phyloP scores from a whole-genome alignment of 352 stramenopile species.

The Phytophthora rubi region DNA sequence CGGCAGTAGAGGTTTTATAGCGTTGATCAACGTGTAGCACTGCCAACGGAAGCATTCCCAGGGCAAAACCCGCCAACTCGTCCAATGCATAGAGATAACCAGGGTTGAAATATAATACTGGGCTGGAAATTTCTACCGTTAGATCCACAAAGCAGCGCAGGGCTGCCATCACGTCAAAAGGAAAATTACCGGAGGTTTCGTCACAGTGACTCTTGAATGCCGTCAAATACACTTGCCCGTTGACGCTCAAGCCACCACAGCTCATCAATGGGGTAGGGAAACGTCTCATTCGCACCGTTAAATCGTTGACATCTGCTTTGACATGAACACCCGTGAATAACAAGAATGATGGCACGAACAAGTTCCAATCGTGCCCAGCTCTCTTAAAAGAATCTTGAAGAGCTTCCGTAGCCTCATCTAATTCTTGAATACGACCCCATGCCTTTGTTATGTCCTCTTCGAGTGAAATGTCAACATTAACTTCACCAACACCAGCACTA shows the following conservation, averaged over 20 bases:
- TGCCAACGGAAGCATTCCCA: constrained; percentile 45
- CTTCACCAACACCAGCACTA: constrained; percentile 33
- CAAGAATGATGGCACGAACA: constrained; percentile 38
- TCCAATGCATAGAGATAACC: constrained; percentile 60
- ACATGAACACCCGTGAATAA: constrained; percentile 43
- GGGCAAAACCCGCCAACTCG: constrained; percentile 47
- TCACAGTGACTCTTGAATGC: constrained; percentile 24
- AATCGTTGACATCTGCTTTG: constrained; percentile 36
- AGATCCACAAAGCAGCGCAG: constrained; percentile 57
- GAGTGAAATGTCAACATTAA: constrained; percentile 49
- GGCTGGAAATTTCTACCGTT: constrained; percentile 33
- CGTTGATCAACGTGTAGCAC: constrained; percentile 57
- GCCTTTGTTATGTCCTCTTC: constrained; percentile 39
- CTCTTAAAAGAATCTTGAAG: constrained; percentile 37
- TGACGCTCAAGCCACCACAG: constrained; percentile 40
- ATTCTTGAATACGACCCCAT: constrained; percentile 36
- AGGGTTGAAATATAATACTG: constrained; percentile 61
- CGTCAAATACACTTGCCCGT: constrained; percentile 46
- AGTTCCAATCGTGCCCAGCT: constrained; percentile 18
- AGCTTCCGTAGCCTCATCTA: constrained; percentile 56
- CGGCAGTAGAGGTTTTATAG: constrained; percentile 44
- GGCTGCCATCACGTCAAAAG: constrained; percentile 37
- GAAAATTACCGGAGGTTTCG: neutral
- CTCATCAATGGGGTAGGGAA: constrained; percentile 58
- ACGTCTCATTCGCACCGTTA: constrained; percentile 50